phyloP scores from a whole-genome alignment of 2,329 filamentous ascomycete genomes.

The Boeremia lycopersici region DNA sequence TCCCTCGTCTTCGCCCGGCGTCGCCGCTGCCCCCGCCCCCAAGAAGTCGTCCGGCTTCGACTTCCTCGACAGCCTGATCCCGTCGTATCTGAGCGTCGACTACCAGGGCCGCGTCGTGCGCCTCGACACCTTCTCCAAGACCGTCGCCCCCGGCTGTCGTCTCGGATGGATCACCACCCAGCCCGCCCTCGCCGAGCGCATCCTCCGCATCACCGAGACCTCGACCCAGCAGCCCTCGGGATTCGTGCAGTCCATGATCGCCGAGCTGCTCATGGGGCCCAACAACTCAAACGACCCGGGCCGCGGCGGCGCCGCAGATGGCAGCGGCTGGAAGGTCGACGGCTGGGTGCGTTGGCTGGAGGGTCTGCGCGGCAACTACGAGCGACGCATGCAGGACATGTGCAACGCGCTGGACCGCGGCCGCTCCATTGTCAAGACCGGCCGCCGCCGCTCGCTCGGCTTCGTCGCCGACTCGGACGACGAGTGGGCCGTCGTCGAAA shows the following conservation, averaged over 20 bases:
- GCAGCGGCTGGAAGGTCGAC: conserved; percentile 74
- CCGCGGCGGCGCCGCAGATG: conserved; percentile 55
- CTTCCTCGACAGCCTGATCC: conserved; percentile 82
- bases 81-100: conserved; percentile 82
- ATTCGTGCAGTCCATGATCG: conserved; percentile 84
- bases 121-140: conserved; percentile 94
- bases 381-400: conserved; percentile 83
- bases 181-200: conserved; percentile 75
- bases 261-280: conserved; percentile 76
- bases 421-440: conserved; percentile 68
- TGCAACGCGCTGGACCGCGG: conserved; percentile 73
- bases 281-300: conserved; percentile 59
- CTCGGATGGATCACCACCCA: conserved; percentile 91
- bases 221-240: conserved; percentile 85
- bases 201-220: conserved; percentile 75
- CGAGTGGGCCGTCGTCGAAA: conserved; percentile 78
- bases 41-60: conserved; percentile 68
- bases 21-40: conserved; percentile 36
- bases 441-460: conserved; percentile 48
- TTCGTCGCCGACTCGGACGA: conserved; percentile 49
- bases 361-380: conserved; percentile 81
- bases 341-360: conserved; percentile 94
- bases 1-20: conserved; percentile 66
- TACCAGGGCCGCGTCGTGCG: conserved; percentile 85
- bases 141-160: conserved; percentile 85